A percentile compares a stretch with the other conserved stretches of the same genome.
Conservation (phyloP, 352 stramenopile species). For the Halophytophthora batemanensis region DNA sequence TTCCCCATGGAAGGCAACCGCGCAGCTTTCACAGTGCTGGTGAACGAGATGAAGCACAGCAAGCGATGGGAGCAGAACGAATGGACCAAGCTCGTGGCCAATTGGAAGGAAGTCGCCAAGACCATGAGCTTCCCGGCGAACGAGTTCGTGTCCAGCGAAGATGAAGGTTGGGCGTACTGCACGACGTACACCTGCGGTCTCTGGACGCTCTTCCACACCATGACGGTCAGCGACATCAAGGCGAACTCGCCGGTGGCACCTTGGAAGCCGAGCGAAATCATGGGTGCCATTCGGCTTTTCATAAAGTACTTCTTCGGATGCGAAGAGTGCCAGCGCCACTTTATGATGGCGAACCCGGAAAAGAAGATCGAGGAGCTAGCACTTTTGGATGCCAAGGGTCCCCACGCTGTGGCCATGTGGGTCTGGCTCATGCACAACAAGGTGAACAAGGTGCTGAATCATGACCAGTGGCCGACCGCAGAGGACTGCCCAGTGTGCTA, state of each 20-base stretch:
- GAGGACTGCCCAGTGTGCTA: constrained; percentile 53
- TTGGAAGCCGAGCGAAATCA: constrained; percentile 56
- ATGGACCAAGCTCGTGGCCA: constrained; percentile 47
- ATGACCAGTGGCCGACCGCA: constrained; percentile 52
- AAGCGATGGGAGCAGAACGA: constrained; percentile 40
- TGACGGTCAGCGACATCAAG: constrained; percentile 42
- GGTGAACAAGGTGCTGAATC: constrained; percentile 78
- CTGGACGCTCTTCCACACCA: constrained; percentile 77
- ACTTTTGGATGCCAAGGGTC: constrained; percentile 32
- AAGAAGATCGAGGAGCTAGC: constrained; percentile 46
- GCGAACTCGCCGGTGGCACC: constrained; percentile 20
- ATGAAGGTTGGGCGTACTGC: constrained; percentile 52
- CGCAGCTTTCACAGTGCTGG: constrained; percentile 37
- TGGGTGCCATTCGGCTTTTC: constrained; percentile 58
- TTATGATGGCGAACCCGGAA: constrained; percentile 62
- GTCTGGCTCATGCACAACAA: constrained; percentile 85
- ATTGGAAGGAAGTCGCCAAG: constrained; percentile 56
- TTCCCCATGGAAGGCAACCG: constrained; percentile 71
- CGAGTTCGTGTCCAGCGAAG: constrained; percentile 50
- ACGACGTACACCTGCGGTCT: constrained; percentile 78
- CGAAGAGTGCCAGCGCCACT: constrained; percentile 69
- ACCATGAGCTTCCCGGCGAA: constrained; percentile 53
- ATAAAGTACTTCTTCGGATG: constrained; percentile 82
- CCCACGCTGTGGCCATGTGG: constrained; percentile 56
- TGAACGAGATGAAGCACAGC: constrained; percentile 28